Base-by-base conservation (phyloP, 257 asterid genomes). In the Ehretia macrophylla region DNA sequence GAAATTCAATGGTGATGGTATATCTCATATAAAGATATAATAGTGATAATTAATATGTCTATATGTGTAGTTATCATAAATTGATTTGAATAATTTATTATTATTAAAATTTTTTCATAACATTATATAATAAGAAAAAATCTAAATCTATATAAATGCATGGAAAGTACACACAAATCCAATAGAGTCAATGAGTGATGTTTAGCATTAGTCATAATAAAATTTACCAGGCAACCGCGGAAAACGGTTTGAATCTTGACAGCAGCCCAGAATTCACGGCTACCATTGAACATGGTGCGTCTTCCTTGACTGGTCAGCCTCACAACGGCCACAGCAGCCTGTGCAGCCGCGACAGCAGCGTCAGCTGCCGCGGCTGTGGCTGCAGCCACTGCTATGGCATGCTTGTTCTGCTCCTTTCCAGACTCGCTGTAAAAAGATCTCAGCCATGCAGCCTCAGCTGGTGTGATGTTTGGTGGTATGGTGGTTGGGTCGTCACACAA, bases 321-420 rank as follows among this genome's bases (percentile, higher is more conserved):
- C 35, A 87, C 95, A 16, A 90, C 91, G 8, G 81, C 83, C 0
- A 42, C 94, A 0, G 98, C 95, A n/a, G 96, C 98, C 16, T 85
- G 84, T 0, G 95, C 96, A 0, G 96, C 95, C 0, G 90, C 95
- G 0, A 83, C 84, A 14, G 95, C 97, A 0, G 97, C 94, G 38
- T 86, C 97, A 0, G 97, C 97, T 0, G 95, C 97, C 0, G 94
- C 94, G 0, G 97, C 97, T 0, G 95, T 84, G 46, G 96, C 96
- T 0, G 98, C 91, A 17, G 95, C 98, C 37, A 87, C 96, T 17
- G 94, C 98, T 6, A 90, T 87, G 10, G 96, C 98, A 71, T 87
- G 96, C 70, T 81, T 87, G 87, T 58, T 90, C 68, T 77, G 94
- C 60, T 85, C 94, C 66, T 56, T 77, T 10, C 37, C 56, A 20